phyloP scores from a whole-genome alignment of 306 rosid genomes.

The Cucumis cinereus region DNA sequence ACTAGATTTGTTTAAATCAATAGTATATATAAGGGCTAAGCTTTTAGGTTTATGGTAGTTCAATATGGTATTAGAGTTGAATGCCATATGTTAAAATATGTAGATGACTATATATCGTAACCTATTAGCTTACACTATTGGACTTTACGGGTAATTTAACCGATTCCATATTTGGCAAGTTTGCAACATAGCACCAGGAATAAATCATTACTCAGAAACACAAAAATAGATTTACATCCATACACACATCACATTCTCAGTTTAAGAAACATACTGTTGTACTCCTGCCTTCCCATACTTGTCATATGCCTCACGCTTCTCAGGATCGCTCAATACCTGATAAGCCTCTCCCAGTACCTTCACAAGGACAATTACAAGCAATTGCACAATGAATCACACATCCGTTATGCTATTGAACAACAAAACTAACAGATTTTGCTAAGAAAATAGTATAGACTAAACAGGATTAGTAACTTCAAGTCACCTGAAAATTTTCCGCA shows the following conservation, averaged over 20 bases:
- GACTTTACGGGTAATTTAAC: not conserved
- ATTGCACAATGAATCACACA: not conserved
- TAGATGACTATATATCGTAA: not conserved
- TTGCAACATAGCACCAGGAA: not conserved
- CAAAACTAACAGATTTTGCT: not conserved
- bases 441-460: not conserved
- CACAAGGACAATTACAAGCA: not conserved
- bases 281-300: conserved; percentile 71
- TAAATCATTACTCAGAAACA: not conserved
- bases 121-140: not conserved
- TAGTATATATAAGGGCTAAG: not conserved
- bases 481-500: conserved; percentile 80
- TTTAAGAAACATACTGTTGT: conserved; percentile 43
- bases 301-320: conserved; percentile 87
- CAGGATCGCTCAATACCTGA: conserved; percentile 91
- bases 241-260: not conserved
- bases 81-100: not conserved
- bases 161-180: not conserved
- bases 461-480: not conserved
- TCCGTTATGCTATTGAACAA: not conserved
- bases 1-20: not conserved
- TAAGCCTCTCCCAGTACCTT: conserved; percentile 97
- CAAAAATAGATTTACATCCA: not conserved
- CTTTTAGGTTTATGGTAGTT: not conserved
- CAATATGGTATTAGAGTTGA: not conserved